These are phyloP conservation scores for Trichoderma reesei DNA, from an alignment of 495 filamentous ascomycete species.

Conservation along the genomic window DNA sequence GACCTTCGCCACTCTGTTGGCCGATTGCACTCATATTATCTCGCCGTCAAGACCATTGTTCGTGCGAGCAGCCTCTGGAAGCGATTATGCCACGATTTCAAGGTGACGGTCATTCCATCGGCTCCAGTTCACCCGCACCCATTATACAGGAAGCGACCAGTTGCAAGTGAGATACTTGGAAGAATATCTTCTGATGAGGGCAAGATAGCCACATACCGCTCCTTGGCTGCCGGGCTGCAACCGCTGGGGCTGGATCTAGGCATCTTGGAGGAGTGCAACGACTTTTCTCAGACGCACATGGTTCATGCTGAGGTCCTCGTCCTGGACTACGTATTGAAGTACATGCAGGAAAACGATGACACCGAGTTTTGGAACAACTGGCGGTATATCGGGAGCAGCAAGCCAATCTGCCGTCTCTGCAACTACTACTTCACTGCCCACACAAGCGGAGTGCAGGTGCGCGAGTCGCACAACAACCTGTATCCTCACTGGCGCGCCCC, in stretches of 20 bases:
- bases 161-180: not conserved
- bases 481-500: slow-evolving; percentile 28
- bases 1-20: not conserved
- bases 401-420: slow-evolving; percentile 32
- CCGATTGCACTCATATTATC: not conserved
- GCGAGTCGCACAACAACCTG: slow-evolving; percentile 23
- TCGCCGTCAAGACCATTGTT: not conserved
- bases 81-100: not conserved
- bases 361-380: slow-evolving; percentile 23
- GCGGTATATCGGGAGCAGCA: slow-evolving; percentile 29
- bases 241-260: not conserved
- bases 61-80: not conserved
- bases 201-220: not conserved
- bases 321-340: not conserved
- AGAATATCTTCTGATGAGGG: not conserved
- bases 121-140: not conserved
- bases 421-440: slow-evolving; percentile 22
- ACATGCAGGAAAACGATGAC: not conserved
- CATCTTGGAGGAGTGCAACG: not conserved
- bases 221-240: not conserved
- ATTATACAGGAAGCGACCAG: not conserved
- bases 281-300: not conserved
- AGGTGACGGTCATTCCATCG: not conserved
- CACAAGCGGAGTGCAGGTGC: slow-evolving; percentile 16
- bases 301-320: slow-evolving; percentile 12